Evolutionary conservation across 1,284 basidiomycete genomes (phyloP).

Genomic region (Thelephora terrestris): DNA sequence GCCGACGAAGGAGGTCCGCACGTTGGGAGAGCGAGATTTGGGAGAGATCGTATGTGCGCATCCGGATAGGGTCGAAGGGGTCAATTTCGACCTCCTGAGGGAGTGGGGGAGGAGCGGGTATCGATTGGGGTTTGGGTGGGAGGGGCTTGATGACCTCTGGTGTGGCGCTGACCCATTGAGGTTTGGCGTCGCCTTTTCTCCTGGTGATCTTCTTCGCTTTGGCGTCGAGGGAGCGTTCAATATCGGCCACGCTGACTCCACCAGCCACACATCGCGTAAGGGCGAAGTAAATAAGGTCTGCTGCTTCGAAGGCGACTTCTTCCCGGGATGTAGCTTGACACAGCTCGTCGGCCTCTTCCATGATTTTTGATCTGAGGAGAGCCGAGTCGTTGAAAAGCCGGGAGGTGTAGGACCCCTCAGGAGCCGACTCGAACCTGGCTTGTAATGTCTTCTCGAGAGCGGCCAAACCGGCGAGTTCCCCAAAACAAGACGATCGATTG

Average conservation of each 20-base stretch:
- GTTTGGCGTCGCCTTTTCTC: constrained; percentile 89
- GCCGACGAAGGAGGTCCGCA: constrained; percentile 71
- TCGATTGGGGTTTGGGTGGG: constrained; percentile 17
- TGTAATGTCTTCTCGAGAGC: constrained; percentile 79
- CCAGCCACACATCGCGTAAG: constrained; percentile 80
- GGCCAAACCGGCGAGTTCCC: constrained; percentile 63
- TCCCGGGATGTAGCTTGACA: constrained; percentile 76
- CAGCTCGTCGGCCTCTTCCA: constrained; percentile 97
- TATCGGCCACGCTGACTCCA: constrained; percentile 79
- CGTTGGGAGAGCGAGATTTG: constrained; percentile 47
- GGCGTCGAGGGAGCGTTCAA: constrained; percentile 77
- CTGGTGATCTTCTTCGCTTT: constrained; percentile 87
- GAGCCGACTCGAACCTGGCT: constrained; percentile 67
- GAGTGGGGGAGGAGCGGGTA: constrained; percentile 19
- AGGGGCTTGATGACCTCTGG: constrained; percentile 21
- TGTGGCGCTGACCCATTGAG: constrained; percentile 52
- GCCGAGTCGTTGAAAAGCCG: constrained; percentile 79
- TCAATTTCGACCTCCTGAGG: constrained; percentile 14
- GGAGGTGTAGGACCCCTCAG: constrained; percentile 88
- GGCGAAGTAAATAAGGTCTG: constrained; percentile 93
- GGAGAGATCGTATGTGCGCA: constrained; percentile 64
- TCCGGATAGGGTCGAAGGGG: constrained; percentile 47
- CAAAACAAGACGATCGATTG: constrained; percentile 81
- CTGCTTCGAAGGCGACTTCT: constrained; percentile 93
- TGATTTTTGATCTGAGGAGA: constrained; percentile 87